phyloP scores from a whole-genome alignment of 345 rosid species.

The Passiflora organensis region DNA sequence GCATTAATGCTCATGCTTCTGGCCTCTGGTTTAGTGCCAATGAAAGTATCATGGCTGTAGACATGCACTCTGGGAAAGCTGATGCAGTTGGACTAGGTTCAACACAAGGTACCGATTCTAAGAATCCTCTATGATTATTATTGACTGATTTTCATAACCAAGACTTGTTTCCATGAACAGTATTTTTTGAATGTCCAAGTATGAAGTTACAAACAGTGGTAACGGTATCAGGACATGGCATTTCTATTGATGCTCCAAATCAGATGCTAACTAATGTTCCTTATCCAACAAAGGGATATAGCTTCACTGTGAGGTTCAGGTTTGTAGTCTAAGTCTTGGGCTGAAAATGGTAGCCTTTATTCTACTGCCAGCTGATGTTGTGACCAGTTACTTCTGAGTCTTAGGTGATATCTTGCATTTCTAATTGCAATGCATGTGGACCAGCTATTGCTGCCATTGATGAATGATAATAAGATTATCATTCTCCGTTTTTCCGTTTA shows the following conservation, averaged over 20 bases:
- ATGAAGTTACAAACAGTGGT: conserved; percentile 60
- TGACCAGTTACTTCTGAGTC: too few relatives aligned
- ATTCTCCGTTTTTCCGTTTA: too few relatives aligned
- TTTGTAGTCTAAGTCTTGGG: conserved; percentile 23
- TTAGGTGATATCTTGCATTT: too few relatives aligned
- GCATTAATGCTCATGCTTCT: conserved; percentile 43
- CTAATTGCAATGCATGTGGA: too few relatives aligned
- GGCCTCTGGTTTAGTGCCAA: conserved; percentile 70
- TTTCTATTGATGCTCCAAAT: conserved; percentile 62
- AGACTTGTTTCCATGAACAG: conserved; percentile 40
- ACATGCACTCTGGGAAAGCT: conserved; percentile 60
- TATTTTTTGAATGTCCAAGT: conserved; percentile 49
- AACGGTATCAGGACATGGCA: conserved; percentile 43
- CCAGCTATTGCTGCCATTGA: too few relatives aligned
- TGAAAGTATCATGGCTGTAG: conserved; percentile 49
- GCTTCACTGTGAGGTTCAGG: conserved; percentile 73
- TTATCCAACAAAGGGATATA: conserved; percentile 64
- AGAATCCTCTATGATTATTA: too few relatives aligned
- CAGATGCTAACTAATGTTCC: conserved; percentile 74
- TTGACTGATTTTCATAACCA: conserved; percentile 4
- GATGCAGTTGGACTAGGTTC: conserved; percentile 66
- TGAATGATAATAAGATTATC: too few relatives aligned
- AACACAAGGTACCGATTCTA: conserved; percentile 47
- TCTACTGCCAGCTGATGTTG: too few relatives aligned
- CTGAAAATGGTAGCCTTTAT: too few relatives aligned